Base-by-base conservation (phyloP, 345 rosid species). In the Psidium guajava region DNA sequence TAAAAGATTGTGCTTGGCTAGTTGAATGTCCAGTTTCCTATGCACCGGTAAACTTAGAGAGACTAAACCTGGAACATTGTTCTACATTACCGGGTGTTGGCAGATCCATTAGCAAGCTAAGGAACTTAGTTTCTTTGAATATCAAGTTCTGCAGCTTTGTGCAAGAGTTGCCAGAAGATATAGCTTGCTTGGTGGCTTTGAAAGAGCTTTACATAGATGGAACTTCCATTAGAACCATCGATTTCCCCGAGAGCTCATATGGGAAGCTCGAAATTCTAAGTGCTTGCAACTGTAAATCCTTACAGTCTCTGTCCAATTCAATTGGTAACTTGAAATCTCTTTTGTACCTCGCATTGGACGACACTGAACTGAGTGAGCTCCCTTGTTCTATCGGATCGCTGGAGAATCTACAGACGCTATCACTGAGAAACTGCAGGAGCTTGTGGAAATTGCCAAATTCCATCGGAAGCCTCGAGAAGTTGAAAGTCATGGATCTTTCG, bases 161-260 rank as follows among this genome's bases (percentile, higher is more conserved):
- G 32, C 2, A 3, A 25, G 83, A 25, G 36, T 3, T 81, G 55
- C 55, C 83, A n/a, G 0, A 81, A 81, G 13, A 5, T 4, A n/a
- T 81, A 8, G 11, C 55, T 25, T 0, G 0, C 12, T 47, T 1
- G 22, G 22, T 25, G 6, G 1, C 22, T 24, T 1, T 81, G 6
- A 14, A 50, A 81, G 83, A 81, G 83, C 55, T 81, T 50, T 47
- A 47, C 1, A 81, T 81, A 9, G 73, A 59, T 27, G 40, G 10
- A 27, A 59, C 73, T 0, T 0, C 1, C 1, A 27, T 59, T 6
- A 6, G 0, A 81, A 9, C 36, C 73, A n/a, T 59, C 0, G 20
- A 50, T 20, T 0, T 81, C 11, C 22, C 2, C 0, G 28, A 81
- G 11, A 21, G 12, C 25, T 50, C 83, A 0, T 47, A 3, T 50